Evolutionary conservation across 805 yeast species (phyloP).

Genomic region (Metschnikowia lochheadii): DNA sequence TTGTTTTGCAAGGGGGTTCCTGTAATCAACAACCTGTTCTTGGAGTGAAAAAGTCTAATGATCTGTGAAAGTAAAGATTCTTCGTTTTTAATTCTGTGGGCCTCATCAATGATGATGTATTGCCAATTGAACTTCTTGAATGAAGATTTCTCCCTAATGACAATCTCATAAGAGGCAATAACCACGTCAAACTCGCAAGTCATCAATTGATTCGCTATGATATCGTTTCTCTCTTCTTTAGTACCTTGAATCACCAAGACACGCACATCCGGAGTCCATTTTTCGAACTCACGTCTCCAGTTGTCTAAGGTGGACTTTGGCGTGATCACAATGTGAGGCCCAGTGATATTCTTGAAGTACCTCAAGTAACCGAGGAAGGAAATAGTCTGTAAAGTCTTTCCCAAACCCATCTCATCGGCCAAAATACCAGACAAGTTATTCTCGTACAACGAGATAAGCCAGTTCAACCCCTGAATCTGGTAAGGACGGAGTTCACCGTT

Average conservation of each 20-base stretch:
- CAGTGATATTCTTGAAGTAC: conserved; percentile 53
- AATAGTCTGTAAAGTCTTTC: conserved; percentile 77
- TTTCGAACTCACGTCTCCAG: conserved; percentile 73
- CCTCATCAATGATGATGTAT: conserved; percentile 76
- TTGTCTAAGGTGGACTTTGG: conserved; percentile 80
- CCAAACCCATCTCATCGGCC: conserved; percentile 86
- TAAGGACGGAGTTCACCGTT: conserved; percentile 64
- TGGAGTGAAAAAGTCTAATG: conserved; percentile 66
- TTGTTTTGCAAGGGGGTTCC: conserved; percentile 84
- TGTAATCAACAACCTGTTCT: conserved; percentile 66
- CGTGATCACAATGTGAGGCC: conserved; percentile 73
- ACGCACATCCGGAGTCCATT: conserved; percentile 77
- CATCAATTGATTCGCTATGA: conserved; percentile 48
- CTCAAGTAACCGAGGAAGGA: conserved; percentile 71
- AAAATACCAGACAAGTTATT: conserved; percentile 70
- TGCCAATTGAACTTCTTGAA: conserved; percentile 70
- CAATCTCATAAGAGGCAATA: conserved; percentile 70
- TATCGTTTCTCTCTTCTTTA: conserved; percentile 57
- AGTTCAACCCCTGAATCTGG: conserved; percentile 76
- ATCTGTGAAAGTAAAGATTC: conserved; percentile 70
- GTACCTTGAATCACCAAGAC: conserved; percentile 72
- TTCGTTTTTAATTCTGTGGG: conserved; percentile 78
- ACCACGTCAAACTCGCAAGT: conserved; percentile 69
- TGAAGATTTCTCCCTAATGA: conserved; percentile 66
- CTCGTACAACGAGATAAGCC: conserved; percentile 67